Conservation (phyloP, 2,329 filamentous ascomycete genomes). For the Botrytis tulipae region DNA sequence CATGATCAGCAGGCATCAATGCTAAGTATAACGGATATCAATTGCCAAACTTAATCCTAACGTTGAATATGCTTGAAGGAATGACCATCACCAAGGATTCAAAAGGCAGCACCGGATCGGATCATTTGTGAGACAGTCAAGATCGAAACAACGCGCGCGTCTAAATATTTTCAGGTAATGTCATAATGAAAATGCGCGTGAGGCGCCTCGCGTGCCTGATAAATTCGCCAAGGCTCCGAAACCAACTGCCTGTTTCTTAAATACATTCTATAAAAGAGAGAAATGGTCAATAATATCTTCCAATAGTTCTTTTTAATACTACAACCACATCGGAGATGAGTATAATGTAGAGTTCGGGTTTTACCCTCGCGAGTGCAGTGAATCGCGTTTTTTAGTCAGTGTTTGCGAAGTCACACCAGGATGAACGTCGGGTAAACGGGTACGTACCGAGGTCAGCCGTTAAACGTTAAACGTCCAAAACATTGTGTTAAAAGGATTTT, state of each 20-base stretch:
- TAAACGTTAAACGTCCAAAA: not conserved
- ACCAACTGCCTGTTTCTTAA: conserved; percentile 1
- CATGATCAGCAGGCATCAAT: conserved; percentile 4
- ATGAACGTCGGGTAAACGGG: not conserved
- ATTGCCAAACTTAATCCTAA: not conserved
- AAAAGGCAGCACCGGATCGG: conserved; percentile 13
- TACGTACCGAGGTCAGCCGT: not conserved
- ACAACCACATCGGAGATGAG: not conserved
- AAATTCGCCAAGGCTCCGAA: not conserved
- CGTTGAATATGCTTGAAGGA: not conserved
- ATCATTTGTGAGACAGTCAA: conserved; percentile 17
- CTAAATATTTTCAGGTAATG: not conserved
- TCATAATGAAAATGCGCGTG: not conserved
- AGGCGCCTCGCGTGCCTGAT: not conserved
- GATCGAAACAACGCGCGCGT: not conserved
- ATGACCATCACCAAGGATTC: not conserved
- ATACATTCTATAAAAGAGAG: not conserved
- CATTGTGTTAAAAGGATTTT: not conserved
- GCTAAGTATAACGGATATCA: conserved; percentile 5
- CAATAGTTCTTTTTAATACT: not conserved
- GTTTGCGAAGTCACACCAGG: not conserved
- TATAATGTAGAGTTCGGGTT: not conserved
- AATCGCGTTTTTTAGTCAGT: not conserved
- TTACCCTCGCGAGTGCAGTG: not conserved
- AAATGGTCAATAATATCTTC: not conserved